These are phyloP conservation scores for Sporothrix mexicana DNA, from an alignment of 2,329 filamentous ascomycete genomes.

Conservation along the genomic window DNA sequence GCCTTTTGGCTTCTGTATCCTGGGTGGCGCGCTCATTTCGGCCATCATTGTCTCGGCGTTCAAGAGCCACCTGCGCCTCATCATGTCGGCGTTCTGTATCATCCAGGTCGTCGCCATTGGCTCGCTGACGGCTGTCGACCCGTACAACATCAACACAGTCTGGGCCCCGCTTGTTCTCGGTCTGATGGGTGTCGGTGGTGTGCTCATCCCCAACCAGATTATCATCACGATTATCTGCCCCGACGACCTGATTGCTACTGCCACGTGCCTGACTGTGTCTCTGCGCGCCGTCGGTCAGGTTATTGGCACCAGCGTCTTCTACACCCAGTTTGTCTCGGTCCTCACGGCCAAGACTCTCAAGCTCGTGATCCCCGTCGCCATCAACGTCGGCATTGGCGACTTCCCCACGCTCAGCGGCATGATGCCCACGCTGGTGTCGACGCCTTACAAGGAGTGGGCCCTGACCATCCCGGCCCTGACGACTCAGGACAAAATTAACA, in stretches of 20 bases:
- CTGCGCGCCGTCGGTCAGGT: conserved; percentile 23
- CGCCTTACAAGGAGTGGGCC: neutral
- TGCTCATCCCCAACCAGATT: conserved; percentile 28
- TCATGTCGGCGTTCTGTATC: conserved; percentile 23
- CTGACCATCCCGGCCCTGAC: neutral
- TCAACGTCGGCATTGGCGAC: neutral
- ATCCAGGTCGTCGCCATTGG: conserved; percentile 20
- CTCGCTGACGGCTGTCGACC: conserved; percentile 7
- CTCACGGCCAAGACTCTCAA: conserved; percentile 7
- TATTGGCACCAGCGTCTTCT: conserved; percentile 3
- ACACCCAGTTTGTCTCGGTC: conserved; percentile 17
- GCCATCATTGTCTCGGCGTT: conserved; percentile 15
- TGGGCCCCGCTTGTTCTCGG: conserved; percentile 19
- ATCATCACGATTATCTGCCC: conserved; percentile 26
- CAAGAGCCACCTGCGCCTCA: conserved; percentile 18
- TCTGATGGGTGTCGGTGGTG: conserved; percentile 9
- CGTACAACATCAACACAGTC: conserved; percentile 15
- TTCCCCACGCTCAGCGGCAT: conserved; percentile 3
- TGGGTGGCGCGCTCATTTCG: conserved; percentile 18
- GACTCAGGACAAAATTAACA: neutral
- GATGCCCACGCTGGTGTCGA: conserved; percentile 11
- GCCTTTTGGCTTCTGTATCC: conserved; percentile 22
- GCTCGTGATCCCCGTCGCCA: neutral
- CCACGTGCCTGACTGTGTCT: conserved; percentile 21
- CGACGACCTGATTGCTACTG: conserved; percentile 20